Evolutionary conservation across 306 rosid species (phyloP).

Genomic region (Malus sylvestris): DNA sequence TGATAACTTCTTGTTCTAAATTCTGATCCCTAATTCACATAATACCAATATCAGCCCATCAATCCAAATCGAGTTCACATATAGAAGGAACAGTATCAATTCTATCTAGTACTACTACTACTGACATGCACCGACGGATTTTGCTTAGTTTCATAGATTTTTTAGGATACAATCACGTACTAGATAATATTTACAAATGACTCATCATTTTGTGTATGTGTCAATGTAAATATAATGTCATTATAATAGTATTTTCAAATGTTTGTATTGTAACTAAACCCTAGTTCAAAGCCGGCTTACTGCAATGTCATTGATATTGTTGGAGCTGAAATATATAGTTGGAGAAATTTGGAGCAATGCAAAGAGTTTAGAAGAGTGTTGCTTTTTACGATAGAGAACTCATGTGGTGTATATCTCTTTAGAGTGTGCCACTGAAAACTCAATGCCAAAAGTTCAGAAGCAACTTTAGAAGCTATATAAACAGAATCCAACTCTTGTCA

Average conservation of each 20-base stretch:
- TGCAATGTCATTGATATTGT: neutral
- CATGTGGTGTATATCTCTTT: too few species aligned
- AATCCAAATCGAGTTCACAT: neutral
- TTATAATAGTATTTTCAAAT: too few species aligned
- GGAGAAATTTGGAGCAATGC: neutral
- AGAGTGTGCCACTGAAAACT: neutral
- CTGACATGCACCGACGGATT: neutral
- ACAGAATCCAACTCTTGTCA: neutral
- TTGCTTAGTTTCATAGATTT: neutral
- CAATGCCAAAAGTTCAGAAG: neutral
- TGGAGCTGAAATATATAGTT: neutral
- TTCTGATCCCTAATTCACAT: too few species aligned
- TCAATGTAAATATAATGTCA: neutral
- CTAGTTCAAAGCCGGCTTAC: neutral
- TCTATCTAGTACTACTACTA: neutral
- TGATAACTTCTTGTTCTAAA: conserved; percentile 1
- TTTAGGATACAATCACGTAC: too few species aligned
- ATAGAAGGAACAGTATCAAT: neutral
- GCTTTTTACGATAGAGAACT: too few species aligned
- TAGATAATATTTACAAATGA: too few species aligned
- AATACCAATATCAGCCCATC: neutral
- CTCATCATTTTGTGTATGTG: neutral
- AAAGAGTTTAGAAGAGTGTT: neutral
- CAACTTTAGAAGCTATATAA: neutral
- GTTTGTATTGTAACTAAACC: neutral